phyloP scores from a whole-genome alignment of 495 filamentous ascomycete species.

The Xylaria cubensis region DNA sequence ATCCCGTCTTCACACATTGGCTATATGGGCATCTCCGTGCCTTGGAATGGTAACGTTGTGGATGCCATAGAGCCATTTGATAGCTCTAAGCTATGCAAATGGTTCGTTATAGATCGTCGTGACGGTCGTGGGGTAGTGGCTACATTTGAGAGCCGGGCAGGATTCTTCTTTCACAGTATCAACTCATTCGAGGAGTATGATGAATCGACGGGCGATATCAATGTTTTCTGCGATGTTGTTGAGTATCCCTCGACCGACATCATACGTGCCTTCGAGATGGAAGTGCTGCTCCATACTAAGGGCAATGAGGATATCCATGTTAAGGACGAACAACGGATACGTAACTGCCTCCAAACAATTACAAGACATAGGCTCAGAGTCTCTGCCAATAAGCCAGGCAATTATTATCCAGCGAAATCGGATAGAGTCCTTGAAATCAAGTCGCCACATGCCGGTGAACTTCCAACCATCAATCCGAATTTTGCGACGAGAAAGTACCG shows the following conservation, averaged over 20 bases:
- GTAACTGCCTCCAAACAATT: conserved; percentile 44
- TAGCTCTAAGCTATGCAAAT: conserved; percentile 57
- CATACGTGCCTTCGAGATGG: conserved; percentile 62
- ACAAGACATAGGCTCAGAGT: conserved; percentile 57
- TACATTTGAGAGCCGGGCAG: conserved; percentile 63
- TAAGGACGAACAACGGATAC: conserved; percentile 41
- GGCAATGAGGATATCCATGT: conserved; percentile 37
- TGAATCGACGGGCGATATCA: conserved; percentile 40
- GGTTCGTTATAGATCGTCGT: conserved; percentile 72
- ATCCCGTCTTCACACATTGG: conserved; percentile 59
- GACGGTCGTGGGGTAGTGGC: conserved; percentile 62
- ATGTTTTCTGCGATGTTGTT: conserved; percentile 65
- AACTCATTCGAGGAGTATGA: conserved; percentile 71
- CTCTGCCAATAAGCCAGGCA: conserved; percentile 28
- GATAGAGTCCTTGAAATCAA: conserved; percentile 48
- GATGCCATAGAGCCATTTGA: conserved; percentile 63
- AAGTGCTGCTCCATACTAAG: conserved; percentile 59
- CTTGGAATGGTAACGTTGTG: conserved; percentile 63
- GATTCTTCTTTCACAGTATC: conserved; percentile 79
- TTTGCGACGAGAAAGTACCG: conserved; percentile 61
- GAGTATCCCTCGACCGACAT: conserved; percentile 62
- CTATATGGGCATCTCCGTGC: conserved; percentile 55
- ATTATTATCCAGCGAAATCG: conserved; percentile 6
- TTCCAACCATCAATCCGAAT: conserved; percentile 71
- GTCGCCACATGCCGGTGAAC: conserved; percentile 57